phyloP scores from a whole-genome alignment of 495 filamentous ascomycete genomes.

The Neurospora africana region DNA sequence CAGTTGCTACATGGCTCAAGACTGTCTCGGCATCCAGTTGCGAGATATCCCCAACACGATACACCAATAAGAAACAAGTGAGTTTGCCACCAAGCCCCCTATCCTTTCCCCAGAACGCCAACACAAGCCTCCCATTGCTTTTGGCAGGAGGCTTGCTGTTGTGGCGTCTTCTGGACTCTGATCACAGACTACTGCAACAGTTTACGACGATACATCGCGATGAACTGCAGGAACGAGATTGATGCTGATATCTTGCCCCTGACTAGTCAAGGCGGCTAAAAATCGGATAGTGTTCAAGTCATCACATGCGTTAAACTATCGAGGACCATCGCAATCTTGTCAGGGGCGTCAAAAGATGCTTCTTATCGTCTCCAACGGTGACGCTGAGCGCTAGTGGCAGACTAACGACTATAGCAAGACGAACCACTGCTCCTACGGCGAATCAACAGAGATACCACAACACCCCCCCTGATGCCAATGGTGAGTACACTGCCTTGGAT shows the following conservation, averaged over 20 bases:
- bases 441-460: background rate
- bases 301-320: background rate
- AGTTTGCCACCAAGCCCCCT: background rate
- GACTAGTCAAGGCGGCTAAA: background rate
- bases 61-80: background rate
- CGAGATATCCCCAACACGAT: background rate
- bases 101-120: background rate
- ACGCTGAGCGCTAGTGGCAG: background rate
- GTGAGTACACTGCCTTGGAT: background rate
- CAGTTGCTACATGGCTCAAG: background rate
- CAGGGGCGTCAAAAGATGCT: background rate
- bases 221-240: background rate
- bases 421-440: background rate
- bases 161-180: background rate
- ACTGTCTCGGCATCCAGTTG: background rate
- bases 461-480: background rate
- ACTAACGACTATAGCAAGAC: background rate
- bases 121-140: background rate
- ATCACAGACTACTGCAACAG: background rate
- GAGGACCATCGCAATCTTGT: background rate
- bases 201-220: background rate
- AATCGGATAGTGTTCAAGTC: background rate
- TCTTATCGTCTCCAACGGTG: background rate
- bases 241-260: background rate
- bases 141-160: background rate